Evolutionary conservation across 805 yeast genomes (phyloP).

Genomic region (Pichia rugopelliculosa): DNA sequence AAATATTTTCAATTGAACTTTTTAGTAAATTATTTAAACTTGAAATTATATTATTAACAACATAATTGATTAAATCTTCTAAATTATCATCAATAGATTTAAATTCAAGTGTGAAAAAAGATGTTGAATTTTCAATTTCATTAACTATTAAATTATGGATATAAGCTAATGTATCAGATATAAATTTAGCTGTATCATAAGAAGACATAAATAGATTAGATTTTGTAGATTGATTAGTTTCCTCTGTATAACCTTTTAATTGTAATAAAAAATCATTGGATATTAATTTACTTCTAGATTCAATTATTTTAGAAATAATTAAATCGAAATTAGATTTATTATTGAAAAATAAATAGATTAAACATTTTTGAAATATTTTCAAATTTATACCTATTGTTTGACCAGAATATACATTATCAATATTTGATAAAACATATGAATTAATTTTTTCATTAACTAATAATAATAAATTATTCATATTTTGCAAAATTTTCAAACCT

Average conservation of each 20-base stretch:
- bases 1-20: conserved; percentile 58
- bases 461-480: conserved; percentile 45
- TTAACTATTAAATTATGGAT: conserved; percentile 80
- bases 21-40: conserved; percentile 53
- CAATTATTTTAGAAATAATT: conserved; percentile 56
- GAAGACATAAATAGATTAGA: conserved; percentile 45
- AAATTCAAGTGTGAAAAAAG: conserved; percentile 44
- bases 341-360: conserved; percentile 24
- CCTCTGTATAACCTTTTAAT: conserved; percentile 33
- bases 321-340: conserved; percentile 48
- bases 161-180: conserved; percentile 85
- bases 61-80: conserved; percentile 24
- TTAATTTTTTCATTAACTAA: conserved; percentile 49
- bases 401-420: conserved; percentile 21
- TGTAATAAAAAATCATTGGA: conserved; percentile 63
- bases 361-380: conserved; percentile 24
- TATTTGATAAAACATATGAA: conserved; percentile 28
- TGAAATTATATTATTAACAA: conserved; percentile 44
- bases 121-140: conserved; percentile 69
- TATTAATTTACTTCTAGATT: conserved; percentile 57
- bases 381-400: conserved; percentile 14
- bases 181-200: conserved; percentile 73
- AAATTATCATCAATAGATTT: conserved; percentile 11
- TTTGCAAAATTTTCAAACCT: conserved; percentile 58
- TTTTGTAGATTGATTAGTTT: conserved; percentile 8